A percentile compares a stretch with the other conserved stretches of the same genome.
These are phyloP conservation scores for Inonotus hispidus DNA, from an alignment of 1,284 basidiomycete species.

Conservation along the genomic window DNA sequence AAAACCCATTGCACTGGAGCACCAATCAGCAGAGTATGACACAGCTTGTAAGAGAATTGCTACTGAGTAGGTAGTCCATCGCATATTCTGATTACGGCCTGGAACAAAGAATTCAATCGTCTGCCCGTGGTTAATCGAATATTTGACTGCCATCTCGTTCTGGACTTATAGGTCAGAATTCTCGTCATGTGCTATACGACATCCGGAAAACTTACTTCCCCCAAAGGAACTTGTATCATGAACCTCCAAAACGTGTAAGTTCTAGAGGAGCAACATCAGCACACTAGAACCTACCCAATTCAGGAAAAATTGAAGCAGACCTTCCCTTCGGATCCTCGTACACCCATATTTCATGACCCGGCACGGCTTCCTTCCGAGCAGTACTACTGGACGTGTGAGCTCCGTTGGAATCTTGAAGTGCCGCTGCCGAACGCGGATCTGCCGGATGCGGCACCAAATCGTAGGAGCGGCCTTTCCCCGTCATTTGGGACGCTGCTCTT, in stretches of 20 bases:
- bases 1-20: conserved; percentile 75
- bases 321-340: conserved; percentile 43
- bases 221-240: conserved; percentile 78
- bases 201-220: conserved; percentile 19
- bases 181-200: conserved; percentile 19
- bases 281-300: not conserved
- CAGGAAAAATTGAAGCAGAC: not conserved
- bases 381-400: conserved; percentile 29
- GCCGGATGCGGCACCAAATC: conserved; percentile 68
- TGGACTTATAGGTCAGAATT: not conserved
- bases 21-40: not conserved
- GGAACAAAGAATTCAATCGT: conserved; percentile 83
- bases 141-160: conserved; percentile 75
- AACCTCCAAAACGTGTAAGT: conserved; percentile 95
- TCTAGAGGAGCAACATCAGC: conserved; percentile 31
- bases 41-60: conserved; percentile 21
- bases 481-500: conserved; percentile 19
- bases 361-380: conserved; percentile 38
- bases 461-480: conserved; percentile 33
- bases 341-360: conserved; percentile 76
- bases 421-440: conserved; percentile 49
- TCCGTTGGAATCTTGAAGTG: conserved; percentile 17
- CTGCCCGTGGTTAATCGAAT: conserved; percentile 76
- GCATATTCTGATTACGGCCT: conserved; percentile 78
- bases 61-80: conserved; percentile 85